phyloP scores from a whole-genome alignment of 768 basidiomycete species.

The Obba rivulosa region DNA sequence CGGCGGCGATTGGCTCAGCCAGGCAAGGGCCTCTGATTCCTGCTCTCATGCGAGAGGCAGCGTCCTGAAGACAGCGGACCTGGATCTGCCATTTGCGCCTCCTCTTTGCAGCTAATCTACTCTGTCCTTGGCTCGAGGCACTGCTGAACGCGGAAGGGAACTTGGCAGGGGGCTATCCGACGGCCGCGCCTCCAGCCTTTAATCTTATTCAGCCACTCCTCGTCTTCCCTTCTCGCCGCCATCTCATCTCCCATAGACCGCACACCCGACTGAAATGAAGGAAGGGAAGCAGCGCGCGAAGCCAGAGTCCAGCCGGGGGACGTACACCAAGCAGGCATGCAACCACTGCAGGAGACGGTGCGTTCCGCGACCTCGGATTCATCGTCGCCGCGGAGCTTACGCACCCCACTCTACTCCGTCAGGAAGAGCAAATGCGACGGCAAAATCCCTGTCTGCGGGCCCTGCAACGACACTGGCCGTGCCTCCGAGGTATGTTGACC shows the following conservation, averaged over 20 bases:
- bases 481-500: constrained; percentile 18
- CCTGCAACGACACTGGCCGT: constrained; percentile 22
- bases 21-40: too few relatives aligned
- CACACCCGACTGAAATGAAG: constrained; percentile 7
- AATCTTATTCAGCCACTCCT: constrained; percentile 8
- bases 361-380: not conserved
- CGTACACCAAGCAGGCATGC: constrained; percentile 28
- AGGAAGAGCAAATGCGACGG: constrained; percentile 32
- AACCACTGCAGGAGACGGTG: constrained; percentile 27
- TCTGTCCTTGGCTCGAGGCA: too few relatives aligned
- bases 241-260: not conserved
- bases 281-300: constrained; percentile 20
- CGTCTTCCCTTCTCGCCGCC: constrained; percentile 3
- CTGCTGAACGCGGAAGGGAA: too few relatives aligned
- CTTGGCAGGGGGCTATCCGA: too few relatives aligned
- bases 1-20: too few relatives aligned
- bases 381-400: not conserved
- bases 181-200: not conserved
- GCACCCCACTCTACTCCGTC: not conserved
- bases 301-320: constrained; percentile 22
- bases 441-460: constrained; percentile 23
- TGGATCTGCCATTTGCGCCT: too few relatives aligned
- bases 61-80: too few relatives aligned
- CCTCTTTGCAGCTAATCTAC: too few relatives aligned
- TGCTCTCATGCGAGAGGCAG: too few relatives aligned